Conservation (phyloP, 2,329 filamentous ascomycete genomes). For the Podosphaera xanthii region DNA sequence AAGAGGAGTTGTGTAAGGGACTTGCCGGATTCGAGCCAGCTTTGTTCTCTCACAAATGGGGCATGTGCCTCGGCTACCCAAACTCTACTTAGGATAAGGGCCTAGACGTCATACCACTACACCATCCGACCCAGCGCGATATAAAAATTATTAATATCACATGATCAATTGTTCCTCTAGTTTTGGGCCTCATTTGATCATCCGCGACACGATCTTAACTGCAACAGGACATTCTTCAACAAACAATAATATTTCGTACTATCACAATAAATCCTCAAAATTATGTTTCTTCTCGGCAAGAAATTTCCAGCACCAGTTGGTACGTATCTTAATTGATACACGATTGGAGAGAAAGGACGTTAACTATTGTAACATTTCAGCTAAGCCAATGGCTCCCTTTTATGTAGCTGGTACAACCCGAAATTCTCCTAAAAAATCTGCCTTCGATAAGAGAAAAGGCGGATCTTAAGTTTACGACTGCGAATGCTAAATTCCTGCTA, state of each 20-base stretch:
- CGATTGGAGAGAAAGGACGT: not conserved
- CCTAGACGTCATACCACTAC: constrained; percentile 5
- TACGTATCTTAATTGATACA: constrained; percentile 26
- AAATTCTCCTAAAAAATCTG: not conserved
- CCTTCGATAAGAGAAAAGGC: not conserved
- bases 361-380: constrained; percentile 25
- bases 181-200: too few relatives aligned
- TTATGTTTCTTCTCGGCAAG: constrained; percentile 61
- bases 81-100: constrained; percentile 4
- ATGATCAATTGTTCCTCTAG: too few relatives aligned
- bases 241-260: constrained; percentile 11
- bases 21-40: too few relatives aligned
- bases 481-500: constrained; percentile 18
- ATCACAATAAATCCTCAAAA: constrained; percentile 23
- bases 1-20: too few relatives aligned
- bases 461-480: not conserved
- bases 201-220: too few relatives aligned
- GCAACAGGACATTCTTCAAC: too few relatives aligned
- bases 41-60: too few relatives aligned
- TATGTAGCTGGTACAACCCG: constrained; percentile 69
- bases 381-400: constrained; percentile 80
- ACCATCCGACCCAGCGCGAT: constrained; percentile 3
- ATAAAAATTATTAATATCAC: too few relatives aligned
- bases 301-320: constrained; percentile 61
- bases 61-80: not conserved